Conservation (phyloP, 2,329 filamentous ascomycete genomes). For the Furcasterigmium sp. region DNA sequence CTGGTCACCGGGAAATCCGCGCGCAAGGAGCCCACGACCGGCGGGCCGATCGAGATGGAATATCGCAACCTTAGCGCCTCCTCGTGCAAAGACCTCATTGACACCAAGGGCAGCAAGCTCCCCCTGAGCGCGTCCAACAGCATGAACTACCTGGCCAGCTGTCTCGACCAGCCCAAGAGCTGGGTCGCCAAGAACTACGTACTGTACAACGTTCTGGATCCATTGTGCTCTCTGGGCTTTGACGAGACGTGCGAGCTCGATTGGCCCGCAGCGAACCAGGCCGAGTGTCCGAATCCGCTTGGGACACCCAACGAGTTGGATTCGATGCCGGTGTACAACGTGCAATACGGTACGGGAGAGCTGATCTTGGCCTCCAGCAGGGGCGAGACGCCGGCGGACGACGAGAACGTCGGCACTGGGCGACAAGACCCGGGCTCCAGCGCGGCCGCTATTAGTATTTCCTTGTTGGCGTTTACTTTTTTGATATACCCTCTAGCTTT, state of each 20-base stretch:
- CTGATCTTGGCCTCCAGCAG: constrained; percentile 28
- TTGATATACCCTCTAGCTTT: constrained; percentile 2
- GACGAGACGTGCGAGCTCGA: constrained; percentile 42
- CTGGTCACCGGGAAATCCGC: constrained; percentile 40
- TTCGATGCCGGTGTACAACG: constrained; percentile 37
- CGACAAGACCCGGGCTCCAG: neutral
- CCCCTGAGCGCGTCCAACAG: constrained; percentile 43
- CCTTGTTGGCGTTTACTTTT: neutral
- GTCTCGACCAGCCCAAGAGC: constrained; percentile 29
- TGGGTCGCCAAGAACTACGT: constrained; percentile 45
- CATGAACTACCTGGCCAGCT: constrained; percentile 47
- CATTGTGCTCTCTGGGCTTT: constrained; percentile 37
- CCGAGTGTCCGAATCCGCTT: constrained; percentile 35
- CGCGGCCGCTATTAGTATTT: neutral
- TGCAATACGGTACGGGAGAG: constrained; percentile 38
- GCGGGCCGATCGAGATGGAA: constrained; percentile 43
- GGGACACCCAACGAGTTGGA: constrained; percentile 29
- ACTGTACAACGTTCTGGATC: constrained; percentile 46
- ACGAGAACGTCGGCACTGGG: neutral
- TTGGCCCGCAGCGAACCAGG: constrained; percentile 37
- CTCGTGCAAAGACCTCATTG: constrained; percentile 43
- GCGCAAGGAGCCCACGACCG: constrained; percentile 35
- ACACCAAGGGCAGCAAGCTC: constrained; percentile 31
- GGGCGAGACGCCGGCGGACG: constrained; percentile 4
- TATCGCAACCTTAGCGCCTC: constrained; percentile 36